Evolutionary conservation across 2,329 filamentous ascomycete species (phyloP), one percentile per base, ranked within the genome.

Genomic region (Cladophialophora chaetospira): DNA sequence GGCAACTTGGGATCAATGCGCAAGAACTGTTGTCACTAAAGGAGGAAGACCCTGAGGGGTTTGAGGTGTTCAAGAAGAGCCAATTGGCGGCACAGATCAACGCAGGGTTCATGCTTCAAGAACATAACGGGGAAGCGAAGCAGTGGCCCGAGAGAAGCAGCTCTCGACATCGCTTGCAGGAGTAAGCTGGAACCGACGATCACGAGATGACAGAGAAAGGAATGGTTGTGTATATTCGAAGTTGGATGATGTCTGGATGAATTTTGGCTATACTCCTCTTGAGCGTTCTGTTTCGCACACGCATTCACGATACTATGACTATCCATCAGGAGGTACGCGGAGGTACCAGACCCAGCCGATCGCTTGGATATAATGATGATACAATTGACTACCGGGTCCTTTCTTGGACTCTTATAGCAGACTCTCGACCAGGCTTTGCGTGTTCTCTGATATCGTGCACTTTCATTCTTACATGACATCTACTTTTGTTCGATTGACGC

Each of bases 1-100:
- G 73, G 29, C 70, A 77, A 49, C 65, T 79, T 17, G 75, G 75
- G 3, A 69, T 73, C 6, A 78, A 73, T 10, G 72, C 77, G 4
- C 74, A 77, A 50, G 75, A 79, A 51, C 65, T 80, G 11, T 70
- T 72, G 65, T 68, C 69, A 9, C 69, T 74, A 28, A 69, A 76
- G 50, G 67, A 69, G 47, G 68, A 76, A 57, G 76, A 79, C 50
- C 69, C 71, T 0, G 75, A 77, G 61, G 69, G 69, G 15, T 78
- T 78, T 58, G 71, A 75, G 58, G 67, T 63, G 33, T 77, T 77
- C 58, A 73, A 72, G 50, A 70, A 76, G 57, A 75, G 71, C 13
- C 76, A 78, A 54, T 72, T 78, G 47, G 76, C 75, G 3, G 75
- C 76, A 11, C 74, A 77, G 57, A 55, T 62, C 50, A 62, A 62